A percentile compares a stretch with the other conserved stretches of the same genome.
These are phyloP conservation scores for Ceratobasidium sp. DNA, from an alignment of 1,284 basidiomycete species.

Conservation along the genomic window DNA sequence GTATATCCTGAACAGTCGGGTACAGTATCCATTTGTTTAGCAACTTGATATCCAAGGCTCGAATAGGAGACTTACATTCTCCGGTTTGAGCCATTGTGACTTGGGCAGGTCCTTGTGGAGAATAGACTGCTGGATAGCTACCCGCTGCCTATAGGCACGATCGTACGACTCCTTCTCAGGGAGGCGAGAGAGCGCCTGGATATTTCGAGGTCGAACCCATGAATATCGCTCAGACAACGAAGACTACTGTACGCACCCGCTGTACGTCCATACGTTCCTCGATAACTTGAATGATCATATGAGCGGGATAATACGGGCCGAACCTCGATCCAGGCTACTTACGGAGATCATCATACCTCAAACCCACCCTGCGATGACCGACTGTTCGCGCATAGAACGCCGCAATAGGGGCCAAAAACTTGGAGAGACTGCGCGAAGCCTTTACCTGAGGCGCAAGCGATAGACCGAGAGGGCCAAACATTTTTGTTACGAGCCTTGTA, in stretches of 20 bases:
- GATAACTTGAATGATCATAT: constrained; percentile 67
- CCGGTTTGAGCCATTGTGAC: constrained; percentile 83
- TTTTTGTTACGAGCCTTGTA: constrained; percentile 9
- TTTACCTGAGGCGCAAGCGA: constrained; percentile 85
- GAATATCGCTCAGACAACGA: constrained; percentile 14
- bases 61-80: constrained; percentile 73
- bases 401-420: constrained; percentile 83
- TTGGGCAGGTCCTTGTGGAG: constrained; percentile 88
- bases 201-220: constrained; percentile 15
- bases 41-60: not conserved
- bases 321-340: constrained; percentile 56
- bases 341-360: constrained; percentile 96
- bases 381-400: constrained; percentile 85
- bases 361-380: constrained; percentile 91
- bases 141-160: constrained; percentile 90
- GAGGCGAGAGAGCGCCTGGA: constrained; percentile 86
- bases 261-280: constrained; percentile 91
- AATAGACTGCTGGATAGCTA: constrained; percentile 84
- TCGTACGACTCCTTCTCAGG: constrained; percentile 87
- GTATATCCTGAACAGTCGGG: constrained; percentile 76
- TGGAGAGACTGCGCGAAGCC: constrained; percentile 75
- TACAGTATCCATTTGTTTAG: constrained; percentile 40
- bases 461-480: constrained; percentile 77
- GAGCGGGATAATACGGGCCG: constrained; percentile 11
- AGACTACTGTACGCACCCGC: constrained; percentile 68